Base-by-base conservation (phyloP, 2,329 filamentous ascomycete genomes). In the Colletotrichum viniferum region DNA sequence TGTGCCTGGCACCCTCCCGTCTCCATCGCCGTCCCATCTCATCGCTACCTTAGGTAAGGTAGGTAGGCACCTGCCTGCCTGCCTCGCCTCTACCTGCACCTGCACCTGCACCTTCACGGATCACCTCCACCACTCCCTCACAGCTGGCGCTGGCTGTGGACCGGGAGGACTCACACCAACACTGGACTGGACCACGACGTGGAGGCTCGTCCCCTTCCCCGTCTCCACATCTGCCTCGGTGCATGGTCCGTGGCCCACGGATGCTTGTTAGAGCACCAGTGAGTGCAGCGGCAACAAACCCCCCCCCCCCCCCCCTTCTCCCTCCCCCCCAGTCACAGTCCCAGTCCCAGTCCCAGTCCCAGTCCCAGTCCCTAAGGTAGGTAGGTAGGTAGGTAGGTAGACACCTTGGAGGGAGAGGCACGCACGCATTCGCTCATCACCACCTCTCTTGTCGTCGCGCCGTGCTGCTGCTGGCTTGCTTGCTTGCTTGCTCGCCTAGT, bases 241-340 rank as follows among this genome's bases (percentile, higher is more conserved):
- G 43, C 56, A 66, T 61, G 62, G 60, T 32, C 34, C 34, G 30
- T 36, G 52, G 52, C 36, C 30, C 38, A 62, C 55, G 64, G 64
- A 73, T 62, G 66, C 66, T 73, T 70, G 38, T 73, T 70, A 56
- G 61, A 32, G 64, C 43, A 48, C n/a, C 43, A 55, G 34, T 69
- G 64, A 55, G 34, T 69, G 64, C 62, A 38, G 63, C 52, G 38
- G 18, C 21, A 24, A 26, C n/a, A 38, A 38, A 36, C 34, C 34
- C 12, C n/a, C 12, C 10, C 52, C 14, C 7, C 26, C 24, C 34
- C 34, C 12, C n/a, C 12, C 10, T 21, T 7, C 7, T 5, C 24
- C 36, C 16, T 16, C 7, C n/a, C 52, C n/a, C 52, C 52, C 10
- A 55, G 52, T 63, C 24, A 13, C 62, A 38, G 16, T 43, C 61